Base-by-base conservation (phyloP, 257 asterid species). In the Capsicum baccatum region DNA sequence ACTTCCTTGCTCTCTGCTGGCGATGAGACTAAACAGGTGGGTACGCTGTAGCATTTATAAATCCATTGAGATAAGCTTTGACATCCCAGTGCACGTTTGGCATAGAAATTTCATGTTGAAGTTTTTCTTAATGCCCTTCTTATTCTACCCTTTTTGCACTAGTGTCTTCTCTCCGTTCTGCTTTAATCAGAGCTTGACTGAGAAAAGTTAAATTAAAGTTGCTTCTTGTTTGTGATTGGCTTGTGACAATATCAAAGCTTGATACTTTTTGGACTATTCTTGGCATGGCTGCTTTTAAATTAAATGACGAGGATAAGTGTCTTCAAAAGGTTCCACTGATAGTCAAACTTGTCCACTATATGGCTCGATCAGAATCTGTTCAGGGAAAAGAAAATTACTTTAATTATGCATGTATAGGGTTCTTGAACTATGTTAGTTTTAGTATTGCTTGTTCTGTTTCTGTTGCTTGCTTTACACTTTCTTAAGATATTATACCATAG, bases 11-110 rank as follows among this genome's bases (percentile, higher is more conserved):
- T 59, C 15, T 68, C 82, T 66, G 56, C 66, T 37, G 87, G 78
- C 48, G 64, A 86, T 86, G 90, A 66, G 83, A 58, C 70, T 86
- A 83, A 47, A 26, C 86, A 89, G 98, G 98, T 93, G 69, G 0
- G 39, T 83, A 21, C 47, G 55, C 55, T 83, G 56, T 47, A 56
- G 42, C 39, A 47, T 48, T 83, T 14, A 44, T 69, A 6, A 35
- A 57, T 42, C 42, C 44, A 58, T 39, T 58, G 79, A 48, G 82
- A 80, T 35, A 19, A 47, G 33, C 10, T 68, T 11, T 37, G 62
- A 59, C 73, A 50, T 71, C 63, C 14, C 37, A 68, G n/a, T 79
- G 37, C 52, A 35, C 47, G 79, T 11, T 5, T 58, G 15, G 10
- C 39, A 8, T 19, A 10, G 3, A 58, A 42, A 48, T 39, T n/a